Conservation (phyloP, 192 early-diverging fungal species). For the Umbelopsis isabellina region DNA sequence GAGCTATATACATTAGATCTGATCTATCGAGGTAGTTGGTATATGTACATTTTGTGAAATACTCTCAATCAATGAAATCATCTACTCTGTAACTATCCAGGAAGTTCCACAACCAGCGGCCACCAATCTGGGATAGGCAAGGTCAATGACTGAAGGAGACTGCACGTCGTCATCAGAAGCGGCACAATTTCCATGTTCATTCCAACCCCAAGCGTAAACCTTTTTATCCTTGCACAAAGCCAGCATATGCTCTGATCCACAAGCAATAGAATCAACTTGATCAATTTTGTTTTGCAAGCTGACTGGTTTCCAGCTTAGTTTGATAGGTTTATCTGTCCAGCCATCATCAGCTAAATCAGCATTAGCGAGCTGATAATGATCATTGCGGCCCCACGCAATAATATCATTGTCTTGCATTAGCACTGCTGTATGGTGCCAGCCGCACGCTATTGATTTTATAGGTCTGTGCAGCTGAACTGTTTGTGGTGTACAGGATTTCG, state of each 20-base stretch:
- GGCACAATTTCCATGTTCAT: constrained; percentile 92
- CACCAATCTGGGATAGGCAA: neutral
- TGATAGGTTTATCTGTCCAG: constrained; percentile 21
- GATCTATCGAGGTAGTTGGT: neutral
- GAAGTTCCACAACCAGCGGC: constrained; percentile 48
- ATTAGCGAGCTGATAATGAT: constrained; percentile 72
- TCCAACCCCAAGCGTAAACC: constrained; percentile 87
- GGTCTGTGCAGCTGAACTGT: neutral
- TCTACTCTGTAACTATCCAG: constrained; percentile 36
- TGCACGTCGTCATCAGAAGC: constrained; percentile 37
- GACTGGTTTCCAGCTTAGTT: neutral
- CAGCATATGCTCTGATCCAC: constrained; percentile 81
- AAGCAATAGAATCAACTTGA: constrained; percentile 42
- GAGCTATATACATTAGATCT: too few relatives aligned
- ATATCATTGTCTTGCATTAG: constrained; percentile 37
- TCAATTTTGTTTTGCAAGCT: constrained; percentile 22
- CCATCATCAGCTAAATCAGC: neutral
- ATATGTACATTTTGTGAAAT: neutral
- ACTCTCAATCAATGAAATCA: neutral
- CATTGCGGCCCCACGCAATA: constrained; percentile 74
- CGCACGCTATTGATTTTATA: constrained; percentile 47
- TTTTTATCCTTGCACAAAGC: constrained; percentile 48
- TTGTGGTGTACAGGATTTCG: neutral
- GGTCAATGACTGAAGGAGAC: constrained; percentile 10
- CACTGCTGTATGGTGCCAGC: constrained; percentile 64